Evolutionary conservation across 345 rosid species (phyloP), one percentile per base, ranked within the genome.

Genomic region (Hirschfeldia incana): DNA sequence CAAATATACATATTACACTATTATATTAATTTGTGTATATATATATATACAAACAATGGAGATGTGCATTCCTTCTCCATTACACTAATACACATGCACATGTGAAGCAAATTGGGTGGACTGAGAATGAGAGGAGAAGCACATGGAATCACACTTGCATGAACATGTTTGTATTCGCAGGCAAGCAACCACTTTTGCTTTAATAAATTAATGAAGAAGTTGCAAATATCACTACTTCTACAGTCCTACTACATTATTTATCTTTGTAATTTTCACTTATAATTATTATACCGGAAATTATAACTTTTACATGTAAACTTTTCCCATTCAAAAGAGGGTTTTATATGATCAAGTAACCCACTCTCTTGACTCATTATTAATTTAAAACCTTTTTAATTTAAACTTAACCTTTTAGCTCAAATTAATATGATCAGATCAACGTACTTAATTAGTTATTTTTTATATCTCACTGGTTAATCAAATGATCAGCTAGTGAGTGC

Each of bases 131-230:
- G 82, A 74, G 69, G 78, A 79, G 70, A 74, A 34, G 82, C 82
- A 67, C 78, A 79, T 79, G 82, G 65, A 79, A 74, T 74, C 78
- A 79, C 82, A 79, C 75, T 73, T 74, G 78, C 82, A 51, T 79
- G 65, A 79, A 79, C 74, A 73, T 79, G 78, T 79, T 67, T 73
- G 69, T 66, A 74, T 79, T 73, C 74, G 51, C 62, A 58, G 64
- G 46, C 75, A 74, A 69, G 9, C 42, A 36, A 49, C 78, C 70
- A 74, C 78, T 73, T 74, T 67, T 30, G 58, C 6, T 57, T 78
- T 65, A 62, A 49, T 34, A 53, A 30, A 70, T 67, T 67, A 67
- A 70, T 46, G 11, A 37, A 62, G 21, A 21, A 21, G 28, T 66
- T 61, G 53, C 29, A 76, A 37, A 61, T 53, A 60, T 17, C 49